Percentiles rank a stretch among this genome's conserved stretches.
Conservation (phyloP, 1,139 yeast genomes). For the Groenewaldozyma sp. region DNA sequence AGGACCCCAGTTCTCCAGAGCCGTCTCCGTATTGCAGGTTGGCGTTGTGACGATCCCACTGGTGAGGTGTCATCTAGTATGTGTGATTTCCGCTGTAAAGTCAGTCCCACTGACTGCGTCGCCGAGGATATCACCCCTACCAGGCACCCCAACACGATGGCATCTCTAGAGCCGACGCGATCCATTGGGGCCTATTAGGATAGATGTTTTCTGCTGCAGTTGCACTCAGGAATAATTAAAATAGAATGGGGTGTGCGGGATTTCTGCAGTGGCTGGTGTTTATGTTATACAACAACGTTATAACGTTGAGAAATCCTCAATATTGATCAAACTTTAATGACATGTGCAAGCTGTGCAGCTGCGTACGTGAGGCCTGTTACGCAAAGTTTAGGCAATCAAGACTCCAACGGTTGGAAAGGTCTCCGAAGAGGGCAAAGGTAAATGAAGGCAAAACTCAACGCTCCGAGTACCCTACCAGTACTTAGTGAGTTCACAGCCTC, state of each 20-base stretch:
- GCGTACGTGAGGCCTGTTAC: too few relatives aligned
- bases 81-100: constrained; percentile 77
- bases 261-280: background rate
- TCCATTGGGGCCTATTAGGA: background rate
- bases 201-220: background rate
- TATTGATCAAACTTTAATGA: too few relatives aligned
- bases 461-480: constrained; percentile 22
- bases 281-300: too few relatives aligned
- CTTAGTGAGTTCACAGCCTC: constrained; percentile 13
- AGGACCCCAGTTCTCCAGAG: constrained; percentile 72
- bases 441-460: too few relatives aligned
- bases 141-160: constrained; percentile 46
- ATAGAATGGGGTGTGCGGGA: too few relatives aligned
- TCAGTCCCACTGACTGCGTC: constrained; percentile 73
- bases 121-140: constrained; percentile 77
- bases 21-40: constrained; percentile 37
- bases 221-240: too few relatives aligned
- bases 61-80: constrained; percentile 25
- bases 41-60: constrained; percentile 18
- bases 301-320: too few relatives aligned
- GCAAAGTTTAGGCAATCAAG: too few relatives aligned
- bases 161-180: constrained; percentile 12
- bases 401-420: too few relatives aligned
- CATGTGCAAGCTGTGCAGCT: too few relatives aligned
- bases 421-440: too few relatives aligned